Evolutionary conservation across 495 filamentous ascomycete genomes (phyloP).

Genomic region (Friedmanniomyces endolithicus): DNA sequence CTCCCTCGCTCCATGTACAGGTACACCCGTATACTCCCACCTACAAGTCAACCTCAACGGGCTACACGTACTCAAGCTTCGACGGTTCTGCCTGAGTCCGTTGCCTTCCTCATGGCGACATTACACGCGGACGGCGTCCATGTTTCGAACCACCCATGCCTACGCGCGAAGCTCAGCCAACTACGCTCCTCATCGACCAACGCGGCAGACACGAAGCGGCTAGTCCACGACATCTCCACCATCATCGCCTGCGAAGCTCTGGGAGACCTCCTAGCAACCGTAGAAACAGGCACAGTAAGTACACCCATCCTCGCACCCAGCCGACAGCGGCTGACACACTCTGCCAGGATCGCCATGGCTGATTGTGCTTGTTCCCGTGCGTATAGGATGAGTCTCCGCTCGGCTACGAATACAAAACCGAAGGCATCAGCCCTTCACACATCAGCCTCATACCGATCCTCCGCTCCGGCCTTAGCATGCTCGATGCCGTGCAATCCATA

Average conservation of each 20-base stretch:
- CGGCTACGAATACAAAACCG: conserved; percentile 53
- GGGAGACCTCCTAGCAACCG: conserved; percentile 41
- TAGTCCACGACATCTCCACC: conserved; percentile 74
- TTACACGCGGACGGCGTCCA: conserved; percentile 58
- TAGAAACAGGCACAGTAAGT: conserved; percentile 27
- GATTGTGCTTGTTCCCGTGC: conserved; percentile 8
- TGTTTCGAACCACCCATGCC: conserved; percentile 74
- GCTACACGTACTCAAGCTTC: background rate
- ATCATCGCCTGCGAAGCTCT: conserved; percentile 77
- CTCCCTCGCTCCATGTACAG: background rate
- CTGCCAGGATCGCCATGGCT: conserved; percentile 12
- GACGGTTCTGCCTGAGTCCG: too few relatives aligned
- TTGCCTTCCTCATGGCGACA: conserved; percentile 1
- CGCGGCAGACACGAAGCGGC: conserved; percentile 61
- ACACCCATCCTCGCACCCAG: background rate
- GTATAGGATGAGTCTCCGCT: conserved; percentile 65
- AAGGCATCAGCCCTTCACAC: conserved; percentile 45
- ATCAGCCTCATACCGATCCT: conserved; percentile 86
- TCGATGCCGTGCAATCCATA: conserved; percentile 72
- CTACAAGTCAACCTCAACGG: background rate
- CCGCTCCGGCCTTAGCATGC: conserved; percentile 78
- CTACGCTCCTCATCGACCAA: conserved; percentile 60
- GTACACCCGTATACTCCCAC: background rate
- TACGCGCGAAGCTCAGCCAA: conserved; percentile 77
- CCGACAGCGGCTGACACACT: background rate